Evolutionary conservation across 2,329 filamentous ascomycete genomes (phyloP).

Genomic region (Botrytis pseudocinerea): DNA sequence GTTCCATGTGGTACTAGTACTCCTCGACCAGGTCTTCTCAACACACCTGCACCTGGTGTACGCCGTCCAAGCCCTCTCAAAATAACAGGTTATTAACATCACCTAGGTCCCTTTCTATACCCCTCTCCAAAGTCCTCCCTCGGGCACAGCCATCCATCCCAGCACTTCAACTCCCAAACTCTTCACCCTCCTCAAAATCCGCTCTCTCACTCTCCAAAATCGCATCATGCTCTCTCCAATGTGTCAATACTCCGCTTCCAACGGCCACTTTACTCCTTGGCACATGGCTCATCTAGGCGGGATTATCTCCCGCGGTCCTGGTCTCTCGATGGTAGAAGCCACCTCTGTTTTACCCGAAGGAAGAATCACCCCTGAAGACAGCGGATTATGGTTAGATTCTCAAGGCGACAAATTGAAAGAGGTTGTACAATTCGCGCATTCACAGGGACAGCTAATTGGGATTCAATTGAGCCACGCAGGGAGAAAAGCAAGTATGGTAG

Average conservation of each 20-base stretch:
- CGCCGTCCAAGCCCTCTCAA: not conserved
- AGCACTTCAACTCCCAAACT: slow-evolving; percentile 54
- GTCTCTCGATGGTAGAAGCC: slow-evolving; percentile 74
- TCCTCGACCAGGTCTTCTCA: slow-evolving; percentile 29
- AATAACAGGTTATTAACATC: not conserved
- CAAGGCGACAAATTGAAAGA: slow-evolving; percentile 69
- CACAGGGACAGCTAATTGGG: slow-evolving; percentile 72
- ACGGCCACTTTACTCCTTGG: slow-evolving; percentile 76
- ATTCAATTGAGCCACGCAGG: slow-evolving; percentile 85
- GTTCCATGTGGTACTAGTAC: slow-evolving; percentile 7
- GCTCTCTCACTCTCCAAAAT: slow-evolving; percentile 62
- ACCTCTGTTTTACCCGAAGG: slow-evolving; percentile 74
- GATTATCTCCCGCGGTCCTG: slow-evolving; percentile 73
- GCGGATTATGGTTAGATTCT: slow-evolving; percentile 79
- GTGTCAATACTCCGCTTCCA: slow-evolving; percentile 66
- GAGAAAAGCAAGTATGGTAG: slow-evolving; percentile 61
- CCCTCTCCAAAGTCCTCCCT: slow-evolving; percentile 48
- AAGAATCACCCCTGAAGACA: slow-evolving; percentile 78
- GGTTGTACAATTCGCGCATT: slow-evolving; percentile 77
- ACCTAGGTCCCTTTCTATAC: slow-evolving; percentile 47
- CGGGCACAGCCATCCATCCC: slow-evolving; percentile 47
- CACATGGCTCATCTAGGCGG: slow-evolving; percentile 81
- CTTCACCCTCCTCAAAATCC: slow-evolving; percentile 46
- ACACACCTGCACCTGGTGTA: slow-evolving; percentile 35
- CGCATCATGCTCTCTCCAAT: slow-evolving; percentile 64